Conservation (phyloP, 495 filamentous ascomycete species). For the Penicillium atrosanguineum region DNA sequence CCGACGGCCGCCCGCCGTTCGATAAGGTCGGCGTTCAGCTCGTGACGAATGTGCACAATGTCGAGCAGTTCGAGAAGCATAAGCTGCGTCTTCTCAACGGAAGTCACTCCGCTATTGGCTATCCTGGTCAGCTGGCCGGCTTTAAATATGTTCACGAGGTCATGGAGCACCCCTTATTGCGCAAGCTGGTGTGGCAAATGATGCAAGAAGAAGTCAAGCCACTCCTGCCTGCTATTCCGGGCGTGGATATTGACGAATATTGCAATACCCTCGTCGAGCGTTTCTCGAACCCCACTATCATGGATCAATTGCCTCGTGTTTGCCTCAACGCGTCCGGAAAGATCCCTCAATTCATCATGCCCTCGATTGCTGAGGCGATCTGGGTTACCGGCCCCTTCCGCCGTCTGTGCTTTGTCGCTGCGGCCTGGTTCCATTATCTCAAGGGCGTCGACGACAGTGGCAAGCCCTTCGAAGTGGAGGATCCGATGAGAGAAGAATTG, state of each 20-base stretch:
- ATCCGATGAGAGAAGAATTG: conserved; percentile 45
- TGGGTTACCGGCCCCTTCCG: conserved; percentile 44
- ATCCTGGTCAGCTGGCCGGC: conserved; percentile 45
- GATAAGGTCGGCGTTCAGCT: conserved; percentile 47
- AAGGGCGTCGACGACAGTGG: conserved; percentile 44
- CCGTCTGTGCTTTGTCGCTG: conserved; percentile 42
- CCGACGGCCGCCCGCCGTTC: conserved; percentile 45
- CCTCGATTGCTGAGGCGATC: conserved; percentile 47
- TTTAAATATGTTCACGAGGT: conserved; percentile 49
- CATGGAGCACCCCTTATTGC: conserved; percentile 38
- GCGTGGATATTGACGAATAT: conserved; percentile 46
- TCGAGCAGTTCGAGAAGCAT: conserved; percentile 50
- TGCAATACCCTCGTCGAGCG: conserved; percentile 45
- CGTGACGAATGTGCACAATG: conserved; percentile 43
- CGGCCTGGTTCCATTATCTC: conserved; percentile 46
- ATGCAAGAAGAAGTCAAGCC: conserved; percentile 54
- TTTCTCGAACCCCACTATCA: conserved; percentile 49
- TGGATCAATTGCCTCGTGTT: conserved; percentile 46
- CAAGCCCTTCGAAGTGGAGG: conserved; percentile 35
- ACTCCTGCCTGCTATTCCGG: conserved; percentile 40
- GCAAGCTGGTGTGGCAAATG: conserved; percentile 45
- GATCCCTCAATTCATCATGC: conserved; percentile 52
- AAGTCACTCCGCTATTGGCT: conserved; percentile 45
- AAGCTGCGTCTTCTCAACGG: conserved; percentile 50
- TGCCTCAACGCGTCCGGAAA: conserved; percentile 47